Percentiles rank a stretch among this genome's conserved stretches.
These are phyloP conservation scores for Wickerhamiella siamensis DNA, from an alignment of 805 yeast genomes.

Conservation along the genomic window DNA sequence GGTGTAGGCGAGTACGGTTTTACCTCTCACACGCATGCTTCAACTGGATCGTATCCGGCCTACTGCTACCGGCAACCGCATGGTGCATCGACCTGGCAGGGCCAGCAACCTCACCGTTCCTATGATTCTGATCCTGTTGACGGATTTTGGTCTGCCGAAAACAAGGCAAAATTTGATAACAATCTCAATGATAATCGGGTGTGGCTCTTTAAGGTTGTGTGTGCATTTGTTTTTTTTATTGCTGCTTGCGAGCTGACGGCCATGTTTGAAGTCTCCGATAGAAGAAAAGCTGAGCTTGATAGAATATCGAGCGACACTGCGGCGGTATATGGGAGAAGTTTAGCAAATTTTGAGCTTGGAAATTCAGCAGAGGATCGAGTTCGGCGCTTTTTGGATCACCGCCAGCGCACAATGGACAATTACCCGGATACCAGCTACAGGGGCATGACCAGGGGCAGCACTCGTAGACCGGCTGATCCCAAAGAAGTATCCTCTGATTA, in stretches of 20 bases:
- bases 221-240: slow-evolving; percentile 27
- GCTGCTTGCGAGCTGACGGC: slow-evolving; percentile 29
- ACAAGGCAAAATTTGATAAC: slow-evolving; percentile 26
- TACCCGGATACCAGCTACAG: slow-evolving; percentile 2
- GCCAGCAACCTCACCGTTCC: background rate
- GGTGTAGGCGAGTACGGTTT: background rate
- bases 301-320: slow-evolving; percentile 7
- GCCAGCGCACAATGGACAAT: slow-evolving; percentile 18
- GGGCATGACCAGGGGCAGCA: slow-evolving; percentile 1
- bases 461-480: too few relatives aligned
- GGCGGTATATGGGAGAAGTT: slow-evolving; percentile 7
- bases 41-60: background rate
- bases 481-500: too few relatives aligned
- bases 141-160: slow-evolving; percentile 20
- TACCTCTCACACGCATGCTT: background rate
- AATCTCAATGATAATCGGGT: slow-evolving; percentile 27
- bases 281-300: slow-evolving; percentile 11
- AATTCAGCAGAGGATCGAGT: slow-evolving; percentile 36
- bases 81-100: background rate
- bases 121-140: background rate
- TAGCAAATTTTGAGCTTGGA: slow-evolving; percentile 42
- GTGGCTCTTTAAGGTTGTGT: slow-evolving; percentile 33
- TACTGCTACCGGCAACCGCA: background rate
- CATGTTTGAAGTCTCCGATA: slow-evolving; percentile 14
- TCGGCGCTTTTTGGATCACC: slow-evolving; percentile 34